Evolutionary conservation across 2,329 filamentous ascomycete genomes (phyloP).

Genomic region (Xylariaceae sp.): DNA sequence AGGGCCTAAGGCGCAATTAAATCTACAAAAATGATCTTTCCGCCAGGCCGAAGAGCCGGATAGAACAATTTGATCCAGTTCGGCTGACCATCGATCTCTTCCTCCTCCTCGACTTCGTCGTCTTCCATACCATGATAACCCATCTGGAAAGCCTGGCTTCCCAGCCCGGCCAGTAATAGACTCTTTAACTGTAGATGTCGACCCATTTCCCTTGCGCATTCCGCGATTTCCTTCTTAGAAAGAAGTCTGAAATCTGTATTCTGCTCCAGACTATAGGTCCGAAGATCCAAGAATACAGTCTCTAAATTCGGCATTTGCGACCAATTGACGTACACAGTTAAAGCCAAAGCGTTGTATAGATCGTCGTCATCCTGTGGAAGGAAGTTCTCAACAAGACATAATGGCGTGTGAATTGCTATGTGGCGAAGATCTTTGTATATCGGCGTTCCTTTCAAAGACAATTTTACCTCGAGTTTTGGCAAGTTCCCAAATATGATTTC

Average conservation of each 20-base stretch:
- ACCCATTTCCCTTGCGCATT: constrained; percentile 21
- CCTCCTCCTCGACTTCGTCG: constrained; percentile 14
- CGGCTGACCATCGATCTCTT: constrained; percentile 19
- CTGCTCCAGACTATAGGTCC: constrained; percentile 22
- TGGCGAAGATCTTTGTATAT: constrained; percentile 20
- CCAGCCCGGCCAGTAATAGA: constrained; percentile 24
- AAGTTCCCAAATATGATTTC: constrained; percentile 1
- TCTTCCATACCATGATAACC: constrained; percentile 12
- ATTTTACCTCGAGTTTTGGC: constrained; percentile 3
- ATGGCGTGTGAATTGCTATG: constrained; percentile 21
- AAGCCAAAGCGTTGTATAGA: constrained; percentile 18
- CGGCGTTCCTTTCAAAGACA: background rate
- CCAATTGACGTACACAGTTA: constrained; percentile 23
- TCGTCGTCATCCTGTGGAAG: background rate
- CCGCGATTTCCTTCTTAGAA: constrained; percentile 15
- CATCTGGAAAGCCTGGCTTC: constrained; percentile 21
- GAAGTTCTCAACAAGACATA: background rate
- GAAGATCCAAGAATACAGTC: constrained; percentile 25
- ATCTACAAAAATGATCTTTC: constrained; percentile 24
- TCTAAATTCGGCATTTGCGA: constrained; percentile 22
- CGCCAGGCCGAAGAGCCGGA: constrained; percentile 20
- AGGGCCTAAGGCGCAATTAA: too few relatives aligned
- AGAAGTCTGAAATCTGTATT: constrained; percentile 22
- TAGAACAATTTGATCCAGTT: constrained; percentile 26
- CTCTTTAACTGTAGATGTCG: constrained; percentile 20